These are phyloP conservation scores for Vaccinium myrtillus DNA, from an alignment of 148 eudicot species.

Conservation along the genomic window DNA sequence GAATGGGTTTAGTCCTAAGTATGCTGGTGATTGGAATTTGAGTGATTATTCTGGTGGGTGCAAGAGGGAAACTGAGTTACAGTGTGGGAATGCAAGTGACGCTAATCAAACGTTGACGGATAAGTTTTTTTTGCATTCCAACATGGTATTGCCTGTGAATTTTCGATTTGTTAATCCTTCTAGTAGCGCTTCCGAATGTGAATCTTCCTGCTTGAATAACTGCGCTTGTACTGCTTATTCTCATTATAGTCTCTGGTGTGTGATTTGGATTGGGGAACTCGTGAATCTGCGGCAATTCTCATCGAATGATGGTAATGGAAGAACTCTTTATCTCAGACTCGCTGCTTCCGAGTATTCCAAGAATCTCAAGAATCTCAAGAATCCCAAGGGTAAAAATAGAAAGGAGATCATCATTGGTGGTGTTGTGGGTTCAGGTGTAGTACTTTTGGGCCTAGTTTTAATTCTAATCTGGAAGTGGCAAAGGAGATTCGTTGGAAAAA, in stretches of 20 bases:
- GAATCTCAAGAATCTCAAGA: no score
- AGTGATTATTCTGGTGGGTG: conserved; percentile 31
- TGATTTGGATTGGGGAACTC: conserved; percentile 43
- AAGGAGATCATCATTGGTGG: conserved; percentile 16
- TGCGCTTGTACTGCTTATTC: conserved; percentile 58
- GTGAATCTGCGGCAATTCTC: conserved; percentile 39
- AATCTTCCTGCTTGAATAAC: conserved; percentile 35
- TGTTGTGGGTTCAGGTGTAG: neutral
- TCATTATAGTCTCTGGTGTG: conserved; percentile 35
- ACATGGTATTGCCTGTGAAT: conserved; percentile 33
- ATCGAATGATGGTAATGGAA: conserved; percentile 38
- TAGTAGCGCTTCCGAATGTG: conserved; percentile 36
- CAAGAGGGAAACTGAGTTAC: conserved; percentile 24
- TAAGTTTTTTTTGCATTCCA: conserved; percentile 19
- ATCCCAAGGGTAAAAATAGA: no score
- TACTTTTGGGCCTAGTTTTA: neutral
- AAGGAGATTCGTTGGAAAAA: conserved; percentile 13
- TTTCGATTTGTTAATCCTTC: conserved; percentile 3
- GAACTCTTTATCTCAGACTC: conserved; percentile 37
- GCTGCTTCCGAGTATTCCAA: conserved; percentile 41
- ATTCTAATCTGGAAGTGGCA: neutral
- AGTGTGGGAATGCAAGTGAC: conserved; percentile 29
- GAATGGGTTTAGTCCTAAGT: conserved; percentile 26
- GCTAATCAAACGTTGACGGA: conserved; percentile 21
- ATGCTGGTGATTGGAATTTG: no score